phyloP scores from a whole-genome alignment of 1,284 basidiomycete species.

The Sanghuangporus weigelae region DNA sequence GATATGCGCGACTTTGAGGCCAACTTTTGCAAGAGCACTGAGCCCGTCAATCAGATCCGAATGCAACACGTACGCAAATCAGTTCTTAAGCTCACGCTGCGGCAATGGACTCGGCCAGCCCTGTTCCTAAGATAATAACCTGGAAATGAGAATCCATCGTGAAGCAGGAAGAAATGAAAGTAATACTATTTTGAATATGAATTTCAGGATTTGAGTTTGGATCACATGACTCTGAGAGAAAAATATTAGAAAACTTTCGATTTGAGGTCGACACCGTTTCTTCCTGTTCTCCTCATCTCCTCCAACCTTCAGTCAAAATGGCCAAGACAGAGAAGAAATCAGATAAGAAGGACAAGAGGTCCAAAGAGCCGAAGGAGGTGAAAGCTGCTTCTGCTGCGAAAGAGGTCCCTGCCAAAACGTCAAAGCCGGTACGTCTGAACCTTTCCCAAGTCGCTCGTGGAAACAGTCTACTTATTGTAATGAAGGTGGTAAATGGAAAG shows the following conservation, averaged over 20 bases:
- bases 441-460: background rate
- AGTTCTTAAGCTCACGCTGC: conserved; percentile 65
- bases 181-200: background rate
- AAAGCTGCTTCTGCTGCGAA: conserved; percentile 17
- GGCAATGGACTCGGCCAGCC: conserved; percentile 79
- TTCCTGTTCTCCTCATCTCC: conserved; percentile 11
- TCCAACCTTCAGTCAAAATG: conserved; percentile 25
- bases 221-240: conserved; percentile 2
- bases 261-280: conserved; percentile 19
- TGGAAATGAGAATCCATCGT: conserved; percentile 49
- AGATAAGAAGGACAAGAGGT: conserved; percentile 35
- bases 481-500: background rate
- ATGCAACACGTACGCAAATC: conserved; percentile 14
- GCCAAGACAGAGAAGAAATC: conserved; percentile 40
- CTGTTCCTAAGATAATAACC: conserved; percentile 82
- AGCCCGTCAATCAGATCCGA: conserved; percentile 22
- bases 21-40: conserved; percentile 85
- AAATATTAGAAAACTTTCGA: background rate
- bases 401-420: conserved; percentile 24
- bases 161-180: background rate
- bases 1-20: conserved; percentile 82
- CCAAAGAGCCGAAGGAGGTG: conserved; percentile 20
- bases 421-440: conserved; percentile 24
- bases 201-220: background rate
- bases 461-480: background rate